Conservation (phyloP, 2,329 filamentous ascomycete genomes). For the Colletotrichum coccodes region DNA sequence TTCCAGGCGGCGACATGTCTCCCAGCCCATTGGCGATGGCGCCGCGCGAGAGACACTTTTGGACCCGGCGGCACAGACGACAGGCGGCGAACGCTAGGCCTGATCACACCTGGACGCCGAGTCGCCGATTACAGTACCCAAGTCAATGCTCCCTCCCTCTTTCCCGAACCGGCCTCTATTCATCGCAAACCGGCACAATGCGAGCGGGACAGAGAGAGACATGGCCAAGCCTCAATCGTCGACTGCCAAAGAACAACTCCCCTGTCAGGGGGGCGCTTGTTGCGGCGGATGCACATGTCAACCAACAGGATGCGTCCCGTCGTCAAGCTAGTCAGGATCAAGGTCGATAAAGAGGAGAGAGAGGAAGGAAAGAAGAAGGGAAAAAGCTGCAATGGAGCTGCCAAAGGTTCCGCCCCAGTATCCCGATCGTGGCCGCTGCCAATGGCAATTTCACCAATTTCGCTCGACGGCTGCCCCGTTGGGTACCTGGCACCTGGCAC, state of each 20-base stretch:
- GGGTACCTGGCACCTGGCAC: neutral
- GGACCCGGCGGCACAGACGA: constrained; percentile 7
- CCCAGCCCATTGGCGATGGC: neutral
- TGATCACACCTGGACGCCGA: constrained; percentile 20
- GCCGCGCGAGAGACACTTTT: neutral
- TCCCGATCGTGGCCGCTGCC: constrained; percentile 9
- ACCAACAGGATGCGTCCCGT: constrained; percentile 24
- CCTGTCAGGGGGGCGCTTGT: neutral
- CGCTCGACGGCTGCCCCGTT: constrained; percentile 10
- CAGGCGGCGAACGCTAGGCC: constrained; percentile 28
- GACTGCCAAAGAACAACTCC: neutral
- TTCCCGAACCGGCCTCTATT: neutral
- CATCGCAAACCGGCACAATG: neutral
- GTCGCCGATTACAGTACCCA: neutral
- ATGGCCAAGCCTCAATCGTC: neutral
- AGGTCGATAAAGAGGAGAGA: constrained; percentile 3
- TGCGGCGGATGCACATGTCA: constrained; percentile 7
- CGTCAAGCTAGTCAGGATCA: constrained; percentile 22
- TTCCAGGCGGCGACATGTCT: constrained; percentile 2
- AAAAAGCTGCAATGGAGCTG: neutral
- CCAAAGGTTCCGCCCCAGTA: constrained; percentile 10
- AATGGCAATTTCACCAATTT: neutral
- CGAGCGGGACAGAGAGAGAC: neutral
- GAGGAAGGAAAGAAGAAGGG: neutral
- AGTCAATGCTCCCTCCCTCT: neutral